These are phyloP conservation scores for Lentinula lateritia DNA, from an alignment of 768 basidiomycete species.

Conservation along the genomic window DNA sequence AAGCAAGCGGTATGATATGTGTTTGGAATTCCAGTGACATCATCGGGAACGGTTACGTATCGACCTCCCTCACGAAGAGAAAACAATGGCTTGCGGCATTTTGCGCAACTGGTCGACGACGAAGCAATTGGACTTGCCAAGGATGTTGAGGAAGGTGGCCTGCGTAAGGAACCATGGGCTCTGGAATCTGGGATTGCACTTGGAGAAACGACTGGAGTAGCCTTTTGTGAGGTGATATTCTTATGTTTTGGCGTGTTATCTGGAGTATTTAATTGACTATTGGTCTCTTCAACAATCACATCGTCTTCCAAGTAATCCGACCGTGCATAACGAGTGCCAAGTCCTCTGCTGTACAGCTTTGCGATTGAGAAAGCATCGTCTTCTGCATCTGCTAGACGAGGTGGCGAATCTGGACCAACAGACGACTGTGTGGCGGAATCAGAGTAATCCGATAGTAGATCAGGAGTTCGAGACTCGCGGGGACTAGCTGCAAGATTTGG, in stretches of 20 bases:
- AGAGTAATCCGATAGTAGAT: conserved; percentile 55
- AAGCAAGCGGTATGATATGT: conserved; percentile 76
- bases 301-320: conserved; percentile 23
- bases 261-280: conserved; percentile 26
- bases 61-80: conserved; percentile 50
- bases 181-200: neutral
- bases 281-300: conserved; percentile 25
- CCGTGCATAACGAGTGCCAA: conserved; percentile 15
- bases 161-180: neutral
- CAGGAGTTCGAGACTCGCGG: conserved; percentile 47
- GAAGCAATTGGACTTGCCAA: conserved; percentile 1
- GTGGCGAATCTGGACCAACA: conserved; percentile 49
- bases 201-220: neutral
- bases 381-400: conserved; percentile 19
- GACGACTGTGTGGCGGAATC: conserved; percentile 53
- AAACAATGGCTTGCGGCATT: conserved; percentile 57
- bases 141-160: neutral
- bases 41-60: conserved; percentile 68
- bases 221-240: conserved; percentile 10
- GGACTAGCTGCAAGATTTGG: conserved; percentile 15
- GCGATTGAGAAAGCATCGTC: conserved; percentile 4
- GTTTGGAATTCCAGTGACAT: conserved; percentile 41
- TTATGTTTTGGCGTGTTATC: conserved; percentile 23
- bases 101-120: conserved; percentile 46
- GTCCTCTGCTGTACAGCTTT: conserved; percentile 13